phyloP scores from a whole-genome alignment of 768 basidiomycete species.

The Leucocoprinus sp. region DNA sequence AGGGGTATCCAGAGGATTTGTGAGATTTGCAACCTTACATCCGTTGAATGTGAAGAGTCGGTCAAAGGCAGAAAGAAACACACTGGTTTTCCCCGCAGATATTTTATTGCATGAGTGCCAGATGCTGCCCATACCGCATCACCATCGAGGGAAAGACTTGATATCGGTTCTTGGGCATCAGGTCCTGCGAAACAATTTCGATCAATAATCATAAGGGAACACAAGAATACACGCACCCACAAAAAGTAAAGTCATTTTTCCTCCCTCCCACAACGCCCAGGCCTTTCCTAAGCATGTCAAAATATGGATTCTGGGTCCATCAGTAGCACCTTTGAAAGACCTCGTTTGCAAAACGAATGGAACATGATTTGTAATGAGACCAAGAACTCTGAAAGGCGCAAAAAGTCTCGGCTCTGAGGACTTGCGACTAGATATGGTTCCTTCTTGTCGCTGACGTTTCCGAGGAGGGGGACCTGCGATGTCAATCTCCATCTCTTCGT shows the following conservation, averaged over 20 bases:
- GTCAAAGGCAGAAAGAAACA: neutral
- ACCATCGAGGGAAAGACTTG: conserved; percentile 72
- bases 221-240: conserved; percentile 59
- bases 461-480: conserved; percentile 34
- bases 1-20: conserved; percentile 54
- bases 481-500: conserved; percentile 6
- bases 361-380: conserved; percentile 84
- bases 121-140: conserved; percentile 81
- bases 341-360: conserved; percentile 85
- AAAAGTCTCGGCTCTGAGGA: conserved; percentile 52
- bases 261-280: conserved; percentile 97
- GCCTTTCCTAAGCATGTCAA: conserved; percentile 81
- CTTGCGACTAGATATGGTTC: conserved; percentile 14
- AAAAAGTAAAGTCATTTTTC: conserved; percentile 86
- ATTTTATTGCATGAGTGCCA: conserved; percentile 64
- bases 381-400: conserved; percentile 93
- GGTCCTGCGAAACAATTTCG: conserved; percentile 55
- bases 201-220: neutral
- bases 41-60: neutral
- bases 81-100: conserved; percentile 85
- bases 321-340: conserved; percentile 75
- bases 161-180: conserved; percentile 67
- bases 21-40: conserved; percentile 43
- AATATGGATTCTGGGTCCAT: conserved; percentile 76
- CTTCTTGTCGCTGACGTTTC: conserved; percentile 39